Base-by-base conservation (phyloP, 441 rosid genomes). In the Adansonia grandidieri region DNA sequence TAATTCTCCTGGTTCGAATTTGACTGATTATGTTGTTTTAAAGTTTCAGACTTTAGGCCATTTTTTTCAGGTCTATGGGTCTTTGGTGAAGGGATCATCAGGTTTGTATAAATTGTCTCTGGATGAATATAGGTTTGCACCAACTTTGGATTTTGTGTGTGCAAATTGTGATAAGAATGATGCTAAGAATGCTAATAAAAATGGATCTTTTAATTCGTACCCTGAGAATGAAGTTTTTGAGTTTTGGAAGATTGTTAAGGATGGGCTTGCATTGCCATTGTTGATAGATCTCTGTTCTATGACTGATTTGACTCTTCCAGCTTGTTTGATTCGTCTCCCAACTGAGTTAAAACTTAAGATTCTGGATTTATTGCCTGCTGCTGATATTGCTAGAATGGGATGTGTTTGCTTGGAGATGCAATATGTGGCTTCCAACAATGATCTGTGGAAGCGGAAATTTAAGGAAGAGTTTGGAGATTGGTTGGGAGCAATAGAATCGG, bases 211-310 rank as follows among this genome's bases (percentile, higher is more conserved):
- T 11, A 80, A 60, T 8, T 20, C 54, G 0, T 72, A 79, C 71
- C 62, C 76, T 0, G 87, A 85, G 73, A 76, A 68, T 11, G 89
- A 86, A 45, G 85, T 88, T 70, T 90, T 92, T 56, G 82, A 88
- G 85, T 87, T 92, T 53, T 96, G 92, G 94, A 92, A 86, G 82
- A 79, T 82, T 69, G 94, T 92, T 5, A 93, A 93, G 81, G 94
- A 93, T 79, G 89, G 87, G 22, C 84, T 93, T 79, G 91, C 80
- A 9, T 84, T 85, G 80, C 98, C 94, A 7, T 78, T 92, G 83
- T 71, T 88, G 82, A 89, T 90, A 19, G 90, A 81, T 78, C 84
- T 95, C 37, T 88, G 89, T 53, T 88, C 88, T 37, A 88, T 78
- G 78, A 65, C 82, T 62, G 86, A 90, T 50, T 84, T 91, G 80